Evolutionary conservation across 75 land plant species (phyloP), one percentile per base, ranked within the genome.

Genomic region (Azolla pinnata): DNA sequence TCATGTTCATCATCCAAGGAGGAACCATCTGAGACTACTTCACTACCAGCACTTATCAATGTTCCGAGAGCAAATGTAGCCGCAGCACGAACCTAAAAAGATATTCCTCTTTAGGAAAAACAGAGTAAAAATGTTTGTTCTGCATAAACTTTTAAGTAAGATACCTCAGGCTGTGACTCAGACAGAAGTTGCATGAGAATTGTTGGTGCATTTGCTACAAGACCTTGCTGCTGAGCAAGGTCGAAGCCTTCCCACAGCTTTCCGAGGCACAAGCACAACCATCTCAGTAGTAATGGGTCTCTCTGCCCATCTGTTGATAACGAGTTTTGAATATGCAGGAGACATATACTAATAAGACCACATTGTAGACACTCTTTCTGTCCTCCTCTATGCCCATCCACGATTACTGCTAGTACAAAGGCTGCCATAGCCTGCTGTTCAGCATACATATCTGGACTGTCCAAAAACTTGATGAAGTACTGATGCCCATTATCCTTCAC

Each of bases 381-480:
- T 17, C 97, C 97, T 20, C 72, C 69, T 20, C 74, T 69, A 30
- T 88, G 82, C n/a, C 87, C 96, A 78, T 92, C 97, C 31, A 88
- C 89, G 68, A 92, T 88, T 19, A 92, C 97, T 35, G 97, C 83
- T 55, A 92, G 70, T 21, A 92, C 87, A 79, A 92, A 92, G 48
- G 96, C 95, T 68, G 97, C 96, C 97, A 92, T 92, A 32, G 97
- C 97, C 16, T 85, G 83, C 50, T 91, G 95, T 45, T 92, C 96
- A 19, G 87, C 80, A 62, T 68, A 78, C 33, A 65, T 51, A 40
- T 84, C 83, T 28, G 71, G 35, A 38, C 84, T 80, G 51, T 92
- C 84, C 56, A 92, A 79, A 73, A 88, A 92, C 30, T 68, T 80
- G 64, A 92, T 92, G 57, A 92, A 92, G 71, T 92, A 92, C 52